These are phyloP conservation scores for Parsonsia alboflavescens DNA, from an alignment of 257 asterid species.

Conservation along the genomic window DNA sequence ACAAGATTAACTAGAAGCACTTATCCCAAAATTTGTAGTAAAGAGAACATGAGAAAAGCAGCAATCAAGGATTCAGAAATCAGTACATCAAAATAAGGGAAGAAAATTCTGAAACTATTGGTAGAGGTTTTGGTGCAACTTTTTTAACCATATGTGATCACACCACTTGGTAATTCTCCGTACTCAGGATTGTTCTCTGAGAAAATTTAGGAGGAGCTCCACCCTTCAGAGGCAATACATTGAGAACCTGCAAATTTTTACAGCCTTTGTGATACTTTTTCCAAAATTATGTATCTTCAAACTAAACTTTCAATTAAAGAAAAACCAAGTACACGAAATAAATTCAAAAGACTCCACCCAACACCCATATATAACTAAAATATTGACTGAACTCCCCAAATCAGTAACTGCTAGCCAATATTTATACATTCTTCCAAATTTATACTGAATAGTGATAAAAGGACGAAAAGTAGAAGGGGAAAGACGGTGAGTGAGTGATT, in stretches of 20 bases:
- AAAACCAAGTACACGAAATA: neutral
- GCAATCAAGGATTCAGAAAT: neutral
- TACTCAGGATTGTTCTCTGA: constrained; percentile 29
- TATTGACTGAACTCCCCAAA: no score
- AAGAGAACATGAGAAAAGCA: neutral
- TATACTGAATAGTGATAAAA: no score
- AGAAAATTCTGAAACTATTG: neutral
- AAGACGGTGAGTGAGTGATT: no score
- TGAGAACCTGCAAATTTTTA: constrained; percentile 24
- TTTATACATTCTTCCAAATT: no score
- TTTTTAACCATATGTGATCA: constrained; percentile 8
- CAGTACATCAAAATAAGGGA: neutral
- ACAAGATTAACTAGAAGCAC: neutral
- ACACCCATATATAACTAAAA: no score
- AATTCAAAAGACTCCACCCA: neutral
- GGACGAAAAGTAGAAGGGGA: no score
- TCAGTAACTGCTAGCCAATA: no score
- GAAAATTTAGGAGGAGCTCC: constrained; percentile 38
- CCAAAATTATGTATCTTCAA: constrained; percentile 4
- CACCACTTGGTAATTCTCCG: constrained; percentile 37
- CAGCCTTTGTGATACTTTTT: neutral
- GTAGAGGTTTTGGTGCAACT: neutral
- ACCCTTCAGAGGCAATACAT: constrained; percentile 30
- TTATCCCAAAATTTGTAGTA: neutral
- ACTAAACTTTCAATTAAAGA: neutral